These are phyloP conservation scores for Pisolithus thermaeus DNA, from an alignment of 1,284 basidiomycete species.

Conservation along the genomic window DNA sequence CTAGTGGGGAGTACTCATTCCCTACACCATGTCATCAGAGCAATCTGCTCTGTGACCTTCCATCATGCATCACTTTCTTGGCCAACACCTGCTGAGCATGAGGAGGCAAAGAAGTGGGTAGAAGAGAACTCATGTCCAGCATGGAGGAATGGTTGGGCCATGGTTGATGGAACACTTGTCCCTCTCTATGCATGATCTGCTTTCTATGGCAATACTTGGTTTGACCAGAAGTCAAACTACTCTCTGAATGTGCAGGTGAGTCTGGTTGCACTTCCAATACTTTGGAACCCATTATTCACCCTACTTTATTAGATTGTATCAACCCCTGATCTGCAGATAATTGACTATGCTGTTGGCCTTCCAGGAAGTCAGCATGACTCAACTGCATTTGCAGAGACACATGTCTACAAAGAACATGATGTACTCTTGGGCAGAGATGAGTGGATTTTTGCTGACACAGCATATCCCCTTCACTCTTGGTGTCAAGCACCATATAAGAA, in stretches of 20 bases:
- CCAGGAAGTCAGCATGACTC: constrained; percentile 12
- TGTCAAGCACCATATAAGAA: constrained; percentile 5
- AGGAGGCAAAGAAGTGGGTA: constrained; percentile 1
- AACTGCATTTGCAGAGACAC: constrained; percentile 11
- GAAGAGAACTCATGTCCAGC: constrained; percentile 2
- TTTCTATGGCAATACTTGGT: constrained; percentile 3
- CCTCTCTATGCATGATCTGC: constrained; percentile 17
- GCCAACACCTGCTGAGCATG: neutral
- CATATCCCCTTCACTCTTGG: neutral
- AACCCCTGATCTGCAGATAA: constrained; percentile 8
- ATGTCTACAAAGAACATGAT: constrained; percentile 1
- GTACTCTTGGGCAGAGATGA: constrained; percentile 1
- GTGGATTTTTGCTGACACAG: constrained; percentile 13
- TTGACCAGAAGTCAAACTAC: constrained; percentile 2
- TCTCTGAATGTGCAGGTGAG: constrained; percentile 22
- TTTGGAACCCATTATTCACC: neutral
- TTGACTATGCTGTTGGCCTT: constrained; percentile 13
- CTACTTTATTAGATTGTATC: neutral
- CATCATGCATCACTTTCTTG: constrained; percentile 5
- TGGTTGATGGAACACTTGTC: constrained; percentile 35
- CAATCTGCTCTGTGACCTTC: constrained; percentile 1
- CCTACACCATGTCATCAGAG: constrained; percentile 2
- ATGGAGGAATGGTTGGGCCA: constrained; percentile 22
- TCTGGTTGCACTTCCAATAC: neutral
- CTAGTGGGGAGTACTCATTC: too few relatives aligned